phyloP scores from a whole-genome alignment of 2,329 filamentous ascomycete genomes.

The Torrubiellomyces zombiae region DNA sequence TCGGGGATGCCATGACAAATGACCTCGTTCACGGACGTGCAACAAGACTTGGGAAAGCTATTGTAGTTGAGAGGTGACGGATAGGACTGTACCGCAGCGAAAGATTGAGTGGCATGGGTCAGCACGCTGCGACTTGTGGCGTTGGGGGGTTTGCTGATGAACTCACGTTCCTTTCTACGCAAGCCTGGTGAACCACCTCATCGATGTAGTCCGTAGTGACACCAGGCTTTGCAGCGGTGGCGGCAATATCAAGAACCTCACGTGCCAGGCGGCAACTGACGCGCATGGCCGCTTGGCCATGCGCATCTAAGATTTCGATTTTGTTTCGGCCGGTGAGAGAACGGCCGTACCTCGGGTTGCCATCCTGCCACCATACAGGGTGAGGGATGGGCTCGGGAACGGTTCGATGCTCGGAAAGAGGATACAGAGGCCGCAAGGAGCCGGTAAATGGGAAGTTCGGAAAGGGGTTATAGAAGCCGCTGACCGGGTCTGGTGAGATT shows the following conservation, averaged over 20 bases:
- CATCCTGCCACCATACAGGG: slow-evolving; percentile 79
- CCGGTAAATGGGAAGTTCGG: slow-evolving; percentile 76
- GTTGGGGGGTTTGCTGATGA: too few relatives aligned
- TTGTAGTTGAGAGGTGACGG: slow-evolving; percentile 91
- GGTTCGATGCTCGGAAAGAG: slow-evolving; percentile 53
- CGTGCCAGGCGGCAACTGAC: slow-evolving; percentile 76
- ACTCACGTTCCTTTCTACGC: slow-evolving; percentile 76
- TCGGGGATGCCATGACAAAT: slow-evolving; percentile 99
- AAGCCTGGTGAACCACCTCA: slow-evolving; percentile 87
- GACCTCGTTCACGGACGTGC: slow-evolving; percentile 89
- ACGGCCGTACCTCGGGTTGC: slow-evolving; percentile 48
- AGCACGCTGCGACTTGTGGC: too few relatives aligned
- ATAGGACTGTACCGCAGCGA: slow-evolving; percentile 76
- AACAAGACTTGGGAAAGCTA: slow-evolving; percentile 94
- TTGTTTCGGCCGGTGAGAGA: slow-evolving; percentile 56
- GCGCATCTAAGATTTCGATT: slow-evolving; percentile 64
- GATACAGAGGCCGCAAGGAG: slow-evolving; percentile 69
- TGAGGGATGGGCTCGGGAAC: slow-evolving; percentile 67
- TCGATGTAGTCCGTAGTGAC: slow-evolving; percentile 94
- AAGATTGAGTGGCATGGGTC: too few relatives aligned
- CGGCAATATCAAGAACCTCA: slow-evolving; percentile 87
- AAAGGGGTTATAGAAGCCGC: slow-evolving; percentile 82
- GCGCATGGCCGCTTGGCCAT: slow-evolving; percentile 76
- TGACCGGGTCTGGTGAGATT: slow-evolving; percentile 82
- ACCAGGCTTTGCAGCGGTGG: slow-evolving; percentile 68